Conservation (phyloP, 345 rosid species). For the Lagerstroemia speciosa region DNA sequence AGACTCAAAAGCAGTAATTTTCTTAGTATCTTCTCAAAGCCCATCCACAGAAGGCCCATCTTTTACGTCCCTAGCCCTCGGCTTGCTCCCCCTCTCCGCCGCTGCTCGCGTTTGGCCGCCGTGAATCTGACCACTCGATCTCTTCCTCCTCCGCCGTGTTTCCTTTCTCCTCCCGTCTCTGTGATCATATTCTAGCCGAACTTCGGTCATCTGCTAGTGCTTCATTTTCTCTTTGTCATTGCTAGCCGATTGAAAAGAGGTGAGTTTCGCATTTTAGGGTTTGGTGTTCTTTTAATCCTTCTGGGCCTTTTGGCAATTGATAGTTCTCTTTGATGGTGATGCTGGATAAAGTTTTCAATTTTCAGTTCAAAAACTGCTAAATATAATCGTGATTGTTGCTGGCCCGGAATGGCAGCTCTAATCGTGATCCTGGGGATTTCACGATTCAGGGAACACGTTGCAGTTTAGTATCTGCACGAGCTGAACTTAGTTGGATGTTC, state of each 20-base stretch:
- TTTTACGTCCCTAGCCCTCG: too few relatives aligned
- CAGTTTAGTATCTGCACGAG: background rate
- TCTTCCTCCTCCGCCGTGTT: background rate
- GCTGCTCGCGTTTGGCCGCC: background rate
- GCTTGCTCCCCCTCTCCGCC: background rate
- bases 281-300: background rate
- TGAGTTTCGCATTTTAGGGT: background rate
- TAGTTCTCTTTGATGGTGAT: background rate
- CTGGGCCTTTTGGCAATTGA: background rate
- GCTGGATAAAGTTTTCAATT: background rate
- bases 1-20: too few relatives aligned
- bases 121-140: background rate
- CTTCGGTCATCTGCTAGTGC: background rate
- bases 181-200: background rate
- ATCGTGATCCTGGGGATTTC: background rate
- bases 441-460: background rate
- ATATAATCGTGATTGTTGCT: background rate
- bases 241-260: background rate
- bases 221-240: background rate
- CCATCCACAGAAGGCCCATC: too few relatives aligned
- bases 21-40: too few relatives aligned
- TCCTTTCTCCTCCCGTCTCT: background rate
- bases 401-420: background rate
- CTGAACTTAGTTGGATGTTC: background rate
- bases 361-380: background rate